Evolutionary conservation across 164 flowering plant genomes (phyloP), one percentile per base, ranked within the genome.

Genomic region (Tetracentron sinense): DNA sequence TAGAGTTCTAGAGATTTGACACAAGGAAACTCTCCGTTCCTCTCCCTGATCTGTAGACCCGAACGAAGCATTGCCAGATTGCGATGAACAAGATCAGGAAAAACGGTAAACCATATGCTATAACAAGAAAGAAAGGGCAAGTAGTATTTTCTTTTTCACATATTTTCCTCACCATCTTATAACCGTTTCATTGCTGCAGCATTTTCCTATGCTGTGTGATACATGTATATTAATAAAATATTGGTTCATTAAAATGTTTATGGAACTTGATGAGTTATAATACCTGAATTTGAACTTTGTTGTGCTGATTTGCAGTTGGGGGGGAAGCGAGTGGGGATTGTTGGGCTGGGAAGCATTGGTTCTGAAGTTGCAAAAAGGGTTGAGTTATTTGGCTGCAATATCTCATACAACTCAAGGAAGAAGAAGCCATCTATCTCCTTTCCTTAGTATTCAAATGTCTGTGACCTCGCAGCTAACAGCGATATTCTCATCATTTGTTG

Each of bases 341-440:
- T 82, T 25, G 86, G 86, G 17, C 56, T 80, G 6, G 84, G 86
- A 38, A 74, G 72, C 30, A 80, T 80, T 31, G 83, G 86, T 25
- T 78, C 66, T 22, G 55, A 63, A 26, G 42, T 72, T 59, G 85
- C 83, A 12, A 79, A 70, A 60, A 76, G 82, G 66, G 74, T 78
- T 0, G 67, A 64, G 29, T 70, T 77, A 4, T 79, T 77, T 56
- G 77, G 79, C 25, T 82, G 83, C 74, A 61, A 15, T 22, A 74
- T 82, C 44, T 67, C 78, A 25, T 82, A 82, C 75, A 63, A 29
- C 50, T 72, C 86, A 11, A 76, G 78, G 56, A 74, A 33, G 23
- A 65, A 66, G 63, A 80, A 78, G 25, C 69, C 76, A 20, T 56
- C 65, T 14, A 57, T 74, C n/a, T 38, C 77, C 2, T 82, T 26